Evolutionary conservation across 2,329 filamentous ascomycete species (phyloP).

Genomic region (Arthrobotrys megalospora): DNA sequence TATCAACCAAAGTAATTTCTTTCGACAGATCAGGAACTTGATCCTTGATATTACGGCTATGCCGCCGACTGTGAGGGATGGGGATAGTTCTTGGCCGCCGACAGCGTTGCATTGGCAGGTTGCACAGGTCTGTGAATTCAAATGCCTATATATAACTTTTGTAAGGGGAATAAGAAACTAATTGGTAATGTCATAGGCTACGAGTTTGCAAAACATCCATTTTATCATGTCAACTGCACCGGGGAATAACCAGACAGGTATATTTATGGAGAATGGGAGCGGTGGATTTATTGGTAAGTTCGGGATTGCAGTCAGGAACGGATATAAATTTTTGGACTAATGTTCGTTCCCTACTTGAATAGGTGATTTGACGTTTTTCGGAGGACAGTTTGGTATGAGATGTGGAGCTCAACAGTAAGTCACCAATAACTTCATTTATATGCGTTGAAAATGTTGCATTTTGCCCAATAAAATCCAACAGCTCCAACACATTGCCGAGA

Average conservation of each 20-base stretch:
- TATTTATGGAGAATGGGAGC: conserved; percentile 73
- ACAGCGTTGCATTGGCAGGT: conserved; percentile 78
- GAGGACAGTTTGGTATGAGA: conserved; percentile 74
- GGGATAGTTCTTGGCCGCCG: conserved; percentile 22
- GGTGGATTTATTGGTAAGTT: conserved; percentile 43
- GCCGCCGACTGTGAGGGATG: conserved; percentile 66
- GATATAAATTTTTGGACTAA: conserved; percentile 62
- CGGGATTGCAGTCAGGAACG: conserved; percentile 76
- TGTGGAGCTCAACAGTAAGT: conserved; percentile 75
- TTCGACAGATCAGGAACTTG: conserved; percentile 77
- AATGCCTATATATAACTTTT: conserved; percentile 13
- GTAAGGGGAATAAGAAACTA: conserved; percentile 62
- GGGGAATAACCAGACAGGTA: conserved; percentile 71
- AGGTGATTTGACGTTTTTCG: conserved; percentile 71
- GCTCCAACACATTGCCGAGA: conserved; percentile 80
- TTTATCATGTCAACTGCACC: conserved; percentile 68
- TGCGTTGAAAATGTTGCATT: conserved; percentile 3
- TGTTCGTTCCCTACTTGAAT: conserved; percentile 70
- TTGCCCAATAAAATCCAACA: conserved; percentile 73
- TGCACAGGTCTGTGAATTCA: conserved; percentile 69
- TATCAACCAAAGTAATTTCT: conserved; percentile 73
- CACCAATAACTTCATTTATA: conserved; percentile 62
- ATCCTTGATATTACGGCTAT: conserved; percentile 73
- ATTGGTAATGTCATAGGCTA: conserved; percentile 68
- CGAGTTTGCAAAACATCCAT: conserved; percentile 74